Percentiles rank a stretch among this genome's conserved stretches.
phyloP scores from a whole-genome alignment of 345 rosid species.

The Syzygium aromaticum region DNA sequence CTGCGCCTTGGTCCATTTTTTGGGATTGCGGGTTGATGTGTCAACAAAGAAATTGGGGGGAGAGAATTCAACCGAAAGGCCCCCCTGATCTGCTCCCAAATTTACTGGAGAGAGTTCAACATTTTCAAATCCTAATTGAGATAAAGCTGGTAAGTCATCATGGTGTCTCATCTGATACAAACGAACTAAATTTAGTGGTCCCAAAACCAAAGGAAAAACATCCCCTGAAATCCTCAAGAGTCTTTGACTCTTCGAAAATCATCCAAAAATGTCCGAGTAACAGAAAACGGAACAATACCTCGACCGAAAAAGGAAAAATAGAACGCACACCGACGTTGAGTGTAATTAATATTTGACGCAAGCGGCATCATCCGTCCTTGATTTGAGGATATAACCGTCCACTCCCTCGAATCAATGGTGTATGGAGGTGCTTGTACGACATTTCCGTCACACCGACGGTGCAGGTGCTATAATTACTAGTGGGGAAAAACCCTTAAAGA shows the following conservation, averaged over 20 bases:
- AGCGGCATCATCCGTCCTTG: neutral
- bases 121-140: neutral
- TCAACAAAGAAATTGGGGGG: neutral
- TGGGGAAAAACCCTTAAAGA: neutral
- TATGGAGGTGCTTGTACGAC: neutral
- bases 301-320: neutral
- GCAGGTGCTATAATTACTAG: rapidly evolving
- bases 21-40: neutral
- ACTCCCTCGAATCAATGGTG: neutral
- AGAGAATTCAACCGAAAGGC: neutral
- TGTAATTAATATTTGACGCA: neutral
- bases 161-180: neutral
- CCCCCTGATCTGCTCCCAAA: neutral
- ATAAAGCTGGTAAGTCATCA: neutral
- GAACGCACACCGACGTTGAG: neutral
- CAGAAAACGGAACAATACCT: neutral
- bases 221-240: neutral
- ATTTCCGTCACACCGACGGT: neutral
- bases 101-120: neutral
- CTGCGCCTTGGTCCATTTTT: neutral
- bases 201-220: neutral
- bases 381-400: neutral
- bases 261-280: neutral
- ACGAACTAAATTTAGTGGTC: neutral
- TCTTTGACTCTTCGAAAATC: neutral